A percentile compares a stretch with the other conserved stretches of the same genome.
These are phyloP conservation scores for Alternaria solani DNA, from an alignment of 2,329 filamentous ascomycete species.

Conservation along the genomic window DNA sequence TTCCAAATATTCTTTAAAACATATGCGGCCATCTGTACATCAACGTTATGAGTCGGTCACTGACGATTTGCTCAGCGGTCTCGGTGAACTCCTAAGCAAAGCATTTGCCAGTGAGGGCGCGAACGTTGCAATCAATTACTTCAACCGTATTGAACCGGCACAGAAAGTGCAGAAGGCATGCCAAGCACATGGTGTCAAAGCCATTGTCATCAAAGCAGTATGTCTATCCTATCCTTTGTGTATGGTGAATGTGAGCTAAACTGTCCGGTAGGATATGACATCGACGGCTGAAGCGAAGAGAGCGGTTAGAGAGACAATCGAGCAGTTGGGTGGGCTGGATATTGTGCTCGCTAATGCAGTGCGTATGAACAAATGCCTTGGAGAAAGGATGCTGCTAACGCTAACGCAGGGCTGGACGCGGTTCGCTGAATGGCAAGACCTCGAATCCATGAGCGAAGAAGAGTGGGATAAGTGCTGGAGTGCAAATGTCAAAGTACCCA, in stretches of 20 bases:
- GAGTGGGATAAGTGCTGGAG: slow-evolving; percentile 73
- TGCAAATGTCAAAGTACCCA: slow-evolving; percentile 65
- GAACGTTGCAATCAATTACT: slow-evolving; percentile 78
- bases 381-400: background rate
- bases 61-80: slow-evolving; percentile 60
- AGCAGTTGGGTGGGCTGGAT: slow-evolving; percentile 74
- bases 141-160: slow-evolving; percentile 67
- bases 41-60: background rate
- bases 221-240: slow-evolving; percentile 29
- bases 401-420: slow-evolving; percentile 66
- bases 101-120: slow-evolving; percentile 73
- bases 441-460: slow-evolving; percentile 65
- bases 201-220: slow-evolving; percentile 68
- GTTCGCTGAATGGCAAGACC: slow-evolving; percentile 64
- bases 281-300: slow-evolving; percentile 65
- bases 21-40: background rate
- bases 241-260: background rate
- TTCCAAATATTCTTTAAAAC: background rate
- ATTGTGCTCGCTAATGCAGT: slow-evolving; percentile 79
- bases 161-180: slow-evolving; percentile 66
- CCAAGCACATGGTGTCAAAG: slow-evolving; percentile 59
- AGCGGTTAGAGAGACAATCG: slow-evolving; percentile 67
- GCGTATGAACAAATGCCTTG: slow-evolving; percentile 26
- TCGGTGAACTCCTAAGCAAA: slow-evolving; percentile 73
- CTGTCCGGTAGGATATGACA: slow-evolving; percentile 64